Evolutionary conservation across 2,329 filamentous ascomycete species (phyloP), one percentile per base, ranked within the genome.

Genomic region (Rhinocladiella mackenziei): DNA sequence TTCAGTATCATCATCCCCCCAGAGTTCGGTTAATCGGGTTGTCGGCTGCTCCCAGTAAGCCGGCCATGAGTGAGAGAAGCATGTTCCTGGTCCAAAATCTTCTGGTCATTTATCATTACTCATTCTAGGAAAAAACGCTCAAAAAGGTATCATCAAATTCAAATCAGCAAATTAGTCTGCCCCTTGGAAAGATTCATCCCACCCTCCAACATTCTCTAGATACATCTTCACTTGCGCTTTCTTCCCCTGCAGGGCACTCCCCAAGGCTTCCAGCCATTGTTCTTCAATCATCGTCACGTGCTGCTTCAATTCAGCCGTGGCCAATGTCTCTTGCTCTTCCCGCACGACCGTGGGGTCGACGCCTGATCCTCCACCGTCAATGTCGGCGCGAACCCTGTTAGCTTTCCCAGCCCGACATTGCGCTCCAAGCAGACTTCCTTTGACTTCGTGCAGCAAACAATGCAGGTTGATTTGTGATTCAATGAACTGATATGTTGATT

Each of bases 401-500:
- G 79, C 77, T 61, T 87, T 83, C 54, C 84, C 72, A 13, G 84
- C 71, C 51, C 80, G 75, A 39, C 79, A 79, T 54, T 81, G 80
- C 5, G 86, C 84, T 34, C 75, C 74, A 60, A 86, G 83, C 2
- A 86, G 80, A 0, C 83, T 83, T 41, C 86, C 86, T 61, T 88
- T 87, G 40, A 95, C 88, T 65, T 96, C 89, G 59, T 96, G 92
- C 44, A 95, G 68, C 26, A 97, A 72, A 60, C 91, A 97, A 17
- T 95, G 74, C 23, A 96, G 72, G 60, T 96, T 96, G 20, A 81
- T 91, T 70, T 97, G 91, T 5, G 82, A 85, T 70, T 97, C 92
- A 59, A 97, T 96, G 66, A 95, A 97, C 64, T 97, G 92, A 60
- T 95, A 94, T 6, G 88, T 91, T 57, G 84, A 89, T 69, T 92